Conservation (phyloP, 2,329 filamentous ascomycete genomes). For the Trichocomaceae sp. region DNA sequence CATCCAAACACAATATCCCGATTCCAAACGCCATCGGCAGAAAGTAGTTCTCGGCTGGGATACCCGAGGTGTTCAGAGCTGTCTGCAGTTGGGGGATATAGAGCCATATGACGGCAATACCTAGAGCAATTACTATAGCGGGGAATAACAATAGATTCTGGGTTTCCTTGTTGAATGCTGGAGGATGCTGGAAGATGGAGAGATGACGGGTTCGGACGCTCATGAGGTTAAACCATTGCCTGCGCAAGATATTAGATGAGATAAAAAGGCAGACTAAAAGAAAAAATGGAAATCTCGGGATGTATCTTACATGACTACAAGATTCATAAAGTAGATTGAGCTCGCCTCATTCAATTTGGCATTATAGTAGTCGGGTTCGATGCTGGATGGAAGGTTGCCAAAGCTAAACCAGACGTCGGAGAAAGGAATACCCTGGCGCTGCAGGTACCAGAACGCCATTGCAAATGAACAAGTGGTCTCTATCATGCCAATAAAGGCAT, state of each 20-base stretch:
- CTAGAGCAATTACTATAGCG: no score
- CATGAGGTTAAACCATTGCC: slow-evolving; percentile 70
- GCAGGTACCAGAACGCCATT: slow-evolving; percentile 61
- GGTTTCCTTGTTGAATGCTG: no score
- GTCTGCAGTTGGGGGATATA: no score
- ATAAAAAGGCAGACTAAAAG: no score
- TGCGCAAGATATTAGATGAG: neutral
- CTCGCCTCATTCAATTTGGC: slow-evolving; percentile 57
- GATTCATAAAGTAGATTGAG: slow-evolving; percentile 73
- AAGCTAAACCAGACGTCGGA: slow-evolving; percentile 61
- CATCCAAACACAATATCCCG: no score
- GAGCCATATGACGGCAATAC: no score
- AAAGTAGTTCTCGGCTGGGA: no score
- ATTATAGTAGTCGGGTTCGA: slow-evolving; percentile 50
- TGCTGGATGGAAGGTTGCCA: slow-evolving; percentile 45
- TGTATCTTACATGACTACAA: slow-evolving; percentile 65
- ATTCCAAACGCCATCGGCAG: no score
- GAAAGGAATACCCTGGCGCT: slow-evolving; percentile 57
- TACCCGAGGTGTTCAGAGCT: no score
- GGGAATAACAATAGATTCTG: no score
- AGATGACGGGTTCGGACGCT: slow-evolving; percentile 59
- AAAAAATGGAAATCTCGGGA: no score
- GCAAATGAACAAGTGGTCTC: slow-evolving; percentile 56
- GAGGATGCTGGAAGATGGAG: slow-evolving; percentile 65
- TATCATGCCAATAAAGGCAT: slow-evolving; percentile 61